Evolutionary conservation across 192 early-diverging fungal species (phyloP).

Genomic region (Backusella psychrophila): DNA sequence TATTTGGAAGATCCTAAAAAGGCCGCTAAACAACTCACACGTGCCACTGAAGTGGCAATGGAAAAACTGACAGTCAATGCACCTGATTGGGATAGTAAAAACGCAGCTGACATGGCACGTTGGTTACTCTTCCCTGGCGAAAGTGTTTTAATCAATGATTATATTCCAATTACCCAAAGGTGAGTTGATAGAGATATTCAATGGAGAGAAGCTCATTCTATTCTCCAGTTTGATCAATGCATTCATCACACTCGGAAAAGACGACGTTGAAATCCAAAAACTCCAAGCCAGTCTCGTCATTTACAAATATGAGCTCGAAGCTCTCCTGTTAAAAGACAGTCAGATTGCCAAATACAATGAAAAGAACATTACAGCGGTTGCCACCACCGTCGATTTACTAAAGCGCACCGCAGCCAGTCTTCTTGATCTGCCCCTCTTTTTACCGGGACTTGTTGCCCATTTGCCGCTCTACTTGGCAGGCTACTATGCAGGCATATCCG

Average conservation of each 20-base stretch:
- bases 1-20: conserved; percentile 36
- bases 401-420: conserved; percentile 17
- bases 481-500: conserved; percentile 34
- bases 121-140: conserved; percentile 40
- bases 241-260: conserved; percentile 12
- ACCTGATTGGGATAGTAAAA: conserved; percentile 41
- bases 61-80: conserved; percentile 50
- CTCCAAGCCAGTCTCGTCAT: conserved; percentile 31
- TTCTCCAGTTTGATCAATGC: conserved; percentile 29
- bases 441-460: conserved; percentile 41
- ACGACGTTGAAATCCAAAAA: conserved; percentile 17
- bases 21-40: conserved; percentile 43
- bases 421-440: conserved; percentile 38
- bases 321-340: conserved; percentile 22
- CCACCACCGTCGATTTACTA: conserved; percentile 29
- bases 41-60: conserved; percentile 37
- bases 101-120: conserved; percentile 41
- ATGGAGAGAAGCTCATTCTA: background rate
- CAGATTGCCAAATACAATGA: conserved; percentile 42
- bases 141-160: conserved; percentile 32
- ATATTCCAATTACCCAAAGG: conserved; percentile 49
- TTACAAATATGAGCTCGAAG: conserved; percentile 34
- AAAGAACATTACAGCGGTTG: conserved; percentile 23
- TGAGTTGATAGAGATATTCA: background rate
- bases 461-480: conserved; percentile 44